Conservation (phyloP, 78 protist genomes). For the Cavenderia fasciculata region DNA sequence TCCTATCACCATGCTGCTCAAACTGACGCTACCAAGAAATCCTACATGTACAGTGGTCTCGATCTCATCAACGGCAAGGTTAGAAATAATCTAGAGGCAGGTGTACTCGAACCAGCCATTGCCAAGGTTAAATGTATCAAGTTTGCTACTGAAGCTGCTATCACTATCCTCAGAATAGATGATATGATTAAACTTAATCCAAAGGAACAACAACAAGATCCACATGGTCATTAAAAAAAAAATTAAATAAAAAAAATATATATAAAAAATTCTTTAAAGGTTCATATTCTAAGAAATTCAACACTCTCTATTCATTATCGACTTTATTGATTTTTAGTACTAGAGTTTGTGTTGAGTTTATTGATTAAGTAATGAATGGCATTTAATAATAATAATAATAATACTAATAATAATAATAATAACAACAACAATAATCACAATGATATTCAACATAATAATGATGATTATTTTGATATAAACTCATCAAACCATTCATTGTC, state of each 20-base stretch:
- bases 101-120: constrained; percentile 99
- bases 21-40: constrained; percentile 75
- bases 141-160: constrained; percentile 99
- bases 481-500: not conserved
- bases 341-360: not conserved
- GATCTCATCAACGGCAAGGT: constrained; percentile 88
- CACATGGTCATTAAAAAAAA: constrained; percentile 39
- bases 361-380: not conserved
- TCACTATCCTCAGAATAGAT: constrained; percentile 97
- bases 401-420: not conserved
- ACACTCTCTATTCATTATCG: no score
- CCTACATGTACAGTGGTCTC: constrained; percentile 82
- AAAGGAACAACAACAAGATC: constrained; percentile 51
- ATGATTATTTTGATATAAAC: not conserved
- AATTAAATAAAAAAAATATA: constrained; percentile 2
- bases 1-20: constrained; percentile 96
- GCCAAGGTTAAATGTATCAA: constrained; percentile 95
- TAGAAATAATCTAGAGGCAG: constrained; percentile 94
- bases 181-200: constrained; percentile 94
- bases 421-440: not conserved
- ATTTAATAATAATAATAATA: not conserved
- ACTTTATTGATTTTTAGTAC: no score
- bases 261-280: no score
- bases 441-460: not conserved
- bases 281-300: no score